phyloP scores from a whole-genome alignment of 1,284 basidiomycete genomes.

The Exobasidium rhododendri region DNA sequence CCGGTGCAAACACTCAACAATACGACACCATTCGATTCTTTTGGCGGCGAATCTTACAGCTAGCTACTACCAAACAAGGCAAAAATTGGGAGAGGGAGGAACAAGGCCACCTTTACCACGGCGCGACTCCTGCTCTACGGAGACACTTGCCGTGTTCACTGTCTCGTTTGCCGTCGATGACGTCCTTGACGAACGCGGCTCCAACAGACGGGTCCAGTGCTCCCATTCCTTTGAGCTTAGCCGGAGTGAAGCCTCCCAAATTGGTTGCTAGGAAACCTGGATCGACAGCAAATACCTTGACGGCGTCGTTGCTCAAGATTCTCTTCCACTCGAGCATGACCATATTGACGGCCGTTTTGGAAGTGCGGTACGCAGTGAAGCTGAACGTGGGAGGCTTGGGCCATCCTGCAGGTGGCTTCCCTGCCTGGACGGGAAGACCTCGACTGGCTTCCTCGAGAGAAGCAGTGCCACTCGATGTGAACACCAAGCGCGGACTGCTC shows the following conservation, averaged over 20 bases:
- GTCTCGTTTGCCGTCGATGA: neutral
- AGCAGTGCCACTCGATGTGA: neutral
- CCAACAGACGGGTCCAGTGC: neutral
- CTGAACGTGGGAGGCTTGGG: neutral
- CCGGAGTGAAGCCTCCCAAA: neutral
- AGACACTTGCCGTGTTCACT: neutral
- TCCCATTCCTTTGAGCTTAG: neutral
- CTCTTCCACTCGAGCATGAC: slow-evolving; percentile 7
- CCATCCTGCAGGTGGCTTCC: slow-evolving; percentile 5
- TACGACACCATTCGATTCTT: too few species aligned
- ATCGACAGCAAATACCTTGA: neutral
- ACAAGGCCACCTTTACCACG: too few species aligned
- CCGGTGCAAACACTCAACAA: too few species aligned
- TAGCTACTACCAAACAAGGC: too few species aligned
- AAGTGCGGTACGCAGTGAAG: neutral
- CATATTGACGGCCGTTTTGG: neutral
- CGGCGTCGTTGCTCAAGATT: neutral
- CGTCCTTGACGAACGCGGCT: neutral
- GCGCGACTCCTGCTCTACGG: too few species aligned
- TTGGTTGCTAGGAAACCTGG: slow-evolving; percentile 3
- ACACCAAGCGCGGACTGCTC: neutral
- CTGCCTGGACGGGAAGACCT: neutral
- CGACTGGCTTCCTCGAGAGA: neutral
- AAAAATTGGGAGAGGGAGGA: too few species aligned
- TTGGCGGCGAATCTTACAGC: too few species aligned